phyloP scores from a whole-genome alignment of 768 basidiomycete genomes.

The Neoboletus subvelutipes region DNA sequence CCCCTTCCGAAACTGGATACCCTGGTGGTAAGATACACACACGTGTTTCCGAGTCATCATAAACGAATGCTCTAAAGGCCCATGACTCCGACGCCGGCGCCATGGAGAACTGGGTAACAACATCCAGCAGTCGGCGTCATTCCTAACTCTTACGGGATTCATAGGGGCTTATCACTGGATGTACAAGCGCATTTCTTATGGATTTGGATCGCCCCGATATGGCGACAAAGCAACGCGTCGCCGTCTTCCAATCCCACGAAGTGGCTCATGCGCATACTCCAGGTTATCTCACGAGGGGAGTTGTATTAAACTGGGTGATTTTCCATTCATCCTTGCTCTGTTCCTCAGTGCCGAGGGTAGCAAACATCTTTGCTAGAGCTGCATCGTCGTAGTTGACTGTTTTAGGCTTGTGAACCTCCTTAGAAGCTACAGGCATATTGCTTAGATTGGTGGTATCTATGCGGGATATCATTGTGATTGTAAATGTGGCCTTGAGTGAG shows the following conservation, averaged over 20 bases:
- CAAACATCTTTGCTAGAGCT: conserved; percentile 42
- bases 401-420: conserved; percentile 44
- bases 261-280: conserved; percentile 45
- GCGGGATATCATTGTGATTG: conserved; percentile 77
- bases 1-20: conserved; percentile 95
- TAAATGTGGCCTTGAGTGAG: conserved; percentile 79
- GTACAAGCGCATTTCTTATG: conserved; percentile 77
- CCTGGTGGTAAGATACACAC: conserved; percentile 60
- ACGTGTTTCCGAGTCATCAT: neutral
- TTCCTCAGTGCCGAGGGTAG: conserved; percentile 38
- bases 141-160: conserved; percentile 2
- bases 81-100: conserved; percentile 89
- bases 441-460: conserved; percentile 72
- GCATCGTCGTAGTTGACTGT: conserved; percentile 29
- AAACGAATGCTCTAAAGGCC: conserved; percentile 41
- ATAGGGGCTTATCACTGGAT: conserved; percentile 83
- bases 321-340: conserved; percentile 59
- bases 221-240: conserved; percentile 75
- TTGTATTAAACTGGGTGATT: conserved; percentile 75
- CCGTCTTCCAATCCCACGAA: conserved; percentile 80
- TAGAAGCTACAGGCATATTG: conserved; percentile 82
- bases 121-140: neutral
- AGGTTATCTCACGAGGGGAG: conserved; percentile 56
- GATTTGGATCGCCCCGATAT: conserved; percentile 76
- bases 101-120: conserved; percentile 85